These are phyloP conservation scores for Diaporthe australafricana DNA, from an alignment of 2,329 filamentous ascomycete genomes.

Conservation along the genomic window DNA sequence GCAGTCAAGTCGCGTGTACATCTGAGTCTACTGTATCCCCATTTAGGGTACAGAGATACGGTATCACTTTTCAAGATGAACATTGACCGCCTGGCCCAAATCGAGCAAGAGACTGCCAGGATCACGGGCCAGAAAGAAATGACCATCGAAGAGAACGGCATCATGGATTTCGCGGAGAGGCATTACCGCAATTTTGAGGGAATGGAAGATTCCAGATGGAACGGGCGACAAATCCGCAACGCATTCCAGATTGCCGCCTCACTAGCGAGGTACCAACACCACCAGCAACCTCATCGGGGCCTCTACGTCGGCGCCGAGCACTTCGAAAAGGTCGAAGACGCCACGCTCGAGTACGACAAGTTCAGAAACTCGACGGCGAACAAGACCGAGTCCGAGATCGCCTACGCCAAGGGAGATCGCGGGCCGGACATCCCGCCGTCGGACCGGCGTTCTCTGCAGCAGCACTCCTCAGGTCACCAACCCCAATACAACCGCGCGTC, in stretches of 20 bases:
- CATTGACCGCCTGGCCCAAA: not conserved
- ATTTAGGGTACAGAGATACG: conserved; percentile 28
- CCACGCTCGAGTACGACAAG: conserved; percentile 18
- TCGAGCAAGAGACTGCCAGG: not conserved
- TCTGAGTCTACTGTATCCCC: conserved; percentile 46
- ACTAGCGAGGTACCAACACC: conserved; percentile 13
- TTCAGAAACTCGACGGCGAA: not conserved
- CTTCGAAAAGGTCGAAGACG: conserved; percentile 5
- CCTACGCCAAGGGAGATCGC: not conserved
- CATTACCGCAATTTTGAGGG: not conserved
- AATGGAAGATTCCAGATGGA: conserved; percentile 41
- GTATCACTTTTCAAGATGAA: conserved; percentile 33
- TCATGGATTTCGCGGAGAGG: conserved; percentile 6
- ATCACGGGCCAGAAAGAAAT: conserved; percentile 35
- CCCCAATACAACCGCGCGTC: too few relatives aligned
- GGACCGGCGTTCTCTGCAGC: too few relatives aligned
- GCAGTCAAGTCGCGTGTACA: conserved; percentile 43
- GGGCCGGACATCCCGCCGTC: not conserved
- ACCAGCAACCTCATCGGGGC: not conserved
- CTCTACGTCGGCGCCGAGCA: conserved; percentile 34
- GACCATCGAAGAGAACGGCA: not conserved
- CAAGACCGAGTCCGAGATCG: not conserved
- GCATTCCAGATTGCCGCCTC: conserved; percentile 47
- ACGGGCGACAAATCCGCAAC: conserved; percentile 50
- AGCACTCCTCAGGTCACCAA: too few relatives aligned